phyloP scores from a whole-genome alignment of 2,329 filamentous ascomycete species.

The Penicillium sp. region DNA sequence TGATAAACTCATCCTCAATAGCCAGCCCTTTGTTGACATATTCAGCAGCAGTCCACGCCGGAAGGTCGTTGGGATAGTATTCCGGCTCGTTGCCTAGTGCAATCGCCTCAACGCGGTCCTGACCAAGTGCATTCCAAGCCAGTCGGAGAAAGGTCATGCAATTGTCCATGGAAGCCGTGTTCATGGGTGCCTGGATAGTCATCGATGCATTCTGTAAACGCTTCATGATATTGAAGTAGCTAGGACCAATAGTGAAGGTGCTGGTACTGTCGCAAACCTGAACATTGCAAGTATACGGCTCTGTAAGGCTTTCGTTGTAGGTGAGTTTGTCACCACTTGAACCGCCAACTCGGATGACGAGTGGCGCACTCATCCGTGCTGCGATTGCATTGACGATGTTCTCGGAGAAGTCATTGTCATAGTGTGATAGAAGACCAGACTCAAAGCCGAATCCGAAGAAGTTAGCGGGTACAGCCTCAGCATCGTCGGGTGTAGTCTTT shows the following conservation, averaged over 20 bases:
- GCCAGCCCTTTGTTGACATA: constrained; percentile 1
- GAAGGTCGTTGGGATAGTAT: constrained; percentile 1
- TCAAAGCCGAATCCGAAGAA: not conserved
- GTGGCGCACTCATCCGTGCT: constrained; percentile 10
- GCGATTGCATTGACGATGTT: constrained; percentile 8
- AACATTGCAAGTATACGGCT: not conserved
- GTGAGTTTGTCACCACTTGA: constrained; percentile 13
- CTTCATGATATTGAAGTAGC: constrained; percentile 12
- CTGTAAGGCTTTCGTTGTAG: constrained; percentile 1
- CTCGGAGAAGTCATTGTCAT: constrained; percentile 5
- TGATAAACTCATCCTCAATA: constrained; percentile 1
- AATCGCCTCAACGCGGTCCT: constrained; percentile 9
- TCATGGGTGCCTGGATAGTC: constrained; percentile 15
- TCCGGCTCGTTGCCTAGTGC: constrained; percentile 12
- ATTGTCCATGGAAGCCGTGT: not conserved
- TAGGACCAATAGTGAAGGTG: constrained; percentile 5
- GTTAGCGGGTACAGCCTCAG: not conserved
- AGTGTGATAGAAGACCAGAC: not conserved
- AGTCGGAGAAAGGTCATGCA: constrained; percentile 6
- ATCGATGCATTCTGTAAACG: constrained; percentile 4
- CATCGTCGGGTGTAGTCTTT: not conserved
- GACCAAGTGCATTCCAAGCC: constrained; percentile 5
- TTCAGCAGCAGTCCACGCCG: not conserved
- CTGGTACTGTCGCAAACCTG: constrained; percentile 2
- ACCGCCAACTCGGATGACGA: constrained; percentile 14